Evolutionary conservation across 2,329 filamentous ascomycete species (phyloP), one percentile per base, ranked within the genome.

Genomic region (Penicillium sclerotiorum): DNA sequence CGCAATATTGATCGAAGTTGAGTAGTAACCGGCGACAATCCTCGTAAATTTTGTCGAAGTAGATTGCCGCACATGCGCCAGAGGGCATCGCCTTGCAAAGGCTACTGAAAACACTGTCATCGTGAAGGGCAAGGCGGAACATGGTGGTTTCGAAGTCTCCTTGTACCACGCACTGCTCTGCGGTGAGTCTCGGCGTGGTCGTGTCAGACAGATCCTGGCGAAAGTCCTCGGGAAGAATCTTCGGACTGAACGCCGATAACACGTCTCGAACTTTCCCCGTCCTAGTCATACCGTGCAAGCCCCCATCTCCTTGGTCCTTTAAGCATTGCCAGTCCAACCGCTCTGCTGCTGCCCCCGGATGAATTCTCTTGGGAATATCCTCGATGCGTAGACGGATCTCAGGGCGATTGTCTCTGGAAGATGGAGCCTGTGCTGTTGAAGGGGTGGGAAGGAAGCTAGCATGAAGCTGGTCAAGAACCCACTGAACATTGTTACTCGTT

Each of bases 91-190:
- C 68, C 45, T 72, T 72, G 52, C 70, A 71, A 15, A 78, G 64
- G 41, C 69, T 69, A 15, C 61, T 58, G 53, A 69, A 77, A 21
- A 74, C 66, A n/a, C 62, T 63, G 33, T 73, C 68, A 47, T 77
- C 73, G 52, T 75, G 70, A 12, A 74, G 67, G 4, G 73, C 74
- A 5, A 76, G 69, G 20, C 72, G 67, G 56, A 77, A 74, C 50
- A 77, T 65, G 2, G 74, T 78, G 13, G 71, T 72, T 45, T 72
- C 69, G 11, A 77, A 66, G 50, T 76, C 73, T 2, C 70, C 71
- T 49, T 73, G 73, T 13, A 76, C 70, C 13, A 75, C 71, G 52
- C 74, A 74, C 43, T 75, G 67, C 40, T 74, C 71, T 11, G 68
- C 62, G 5, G 68, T 69, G 38, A 66, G 65, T 9, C 59, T 51